phyloP scores from a whole-genome alignment of 176 grass and related monocot genomes.

The Carex pumila region DNA sequence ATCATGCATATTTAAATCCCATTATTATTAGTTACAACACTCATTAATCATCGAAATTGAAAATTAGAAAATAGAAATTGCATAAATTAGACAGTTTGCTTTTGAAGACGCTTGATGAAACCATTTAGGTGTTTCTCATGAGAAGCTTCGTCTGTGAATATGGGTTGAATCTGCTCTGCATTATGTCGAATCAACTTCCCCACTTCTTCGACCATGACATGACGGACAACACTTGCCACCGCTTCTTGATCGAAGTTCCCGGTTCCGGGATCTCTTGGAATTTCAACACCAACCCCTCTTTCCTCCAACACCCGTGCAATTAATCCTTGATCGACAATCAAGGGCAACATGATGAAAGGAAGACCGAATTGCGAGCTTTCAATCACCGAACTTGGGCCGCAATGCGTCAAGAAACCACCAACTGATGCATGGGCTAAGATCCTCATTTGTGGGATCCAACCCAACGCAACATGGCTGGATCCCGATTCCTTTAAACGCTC shows the following conservation, averaged over 20 bases:
- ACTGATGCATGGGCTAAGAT: constrained; percentile 24
- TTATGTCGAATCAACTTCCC: constrained; percentile 10
- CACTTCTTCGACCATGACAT: constrained; percentile 33
- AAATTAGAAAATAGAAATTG: too few relatives aligned
- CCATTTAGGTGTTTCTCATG: constrained; percentile 24
- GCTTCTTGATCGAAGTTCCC: constrained; percentile 11
- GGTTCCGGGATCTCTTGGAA: neutral
- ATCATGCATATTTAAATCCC: too few relatives aligned
- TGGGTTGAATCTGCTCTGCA: neutral
- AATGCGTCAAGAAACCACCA: constrained; percentile 41
- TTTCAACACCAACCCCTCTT: constrained; percentile 19
- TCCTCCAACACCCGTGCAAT: neutral
- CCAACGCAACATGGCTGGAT: neutral
- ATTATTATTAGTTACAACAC: too few relatives aligned
- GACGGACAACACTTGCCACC: constrained; percentile 17
- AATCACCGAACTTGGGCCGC: constrained; percentile 30
- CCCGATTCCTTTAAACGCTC: neutral
- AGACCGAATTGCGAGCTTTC: constrained; percentile 29
- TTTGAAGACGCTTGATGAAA: neutral
- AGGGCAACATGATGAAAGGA: constrained; percentile 38
- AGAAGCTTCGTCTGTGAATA: neutral
- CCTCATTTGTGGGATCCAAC: constrained; percentile 38
- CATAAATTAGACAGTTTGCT: too few relatives aligned
- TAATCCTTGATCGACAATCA: constrained; percentile 24
- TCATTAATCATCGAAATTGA: too few relatives aligned